Evolutionary conservation across 2,329 filamentous ascomycete genomes (phyloP).

Genomic region (Sporothrix brunneoviolacea): DNA sequence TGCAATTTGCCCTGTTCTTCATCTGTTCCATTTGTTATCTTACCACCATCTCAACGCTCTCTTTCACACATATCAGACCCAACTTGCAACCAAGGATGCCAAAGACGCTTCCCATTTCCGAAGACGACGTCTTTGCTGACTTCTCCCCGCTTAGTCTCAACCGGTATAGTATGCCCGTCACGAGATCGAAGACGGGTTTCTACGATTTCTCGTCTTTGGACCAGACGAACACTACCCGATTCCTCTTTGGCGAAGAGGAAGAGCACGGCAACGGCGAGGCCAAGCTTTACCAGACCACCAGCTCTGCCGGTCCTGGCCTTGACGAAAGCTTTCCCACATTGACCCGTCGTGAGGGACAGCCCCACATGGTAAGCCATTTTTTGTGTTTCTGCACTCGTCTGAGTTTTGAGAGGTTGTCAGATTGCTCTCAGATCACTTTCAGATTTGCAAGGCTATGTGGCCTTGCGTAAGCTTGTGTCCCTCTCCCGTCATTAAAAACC

Average conservation of each 20-base stretch:
- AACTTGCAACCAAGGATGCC: neutral
- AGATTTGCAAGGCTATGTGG: neutral
- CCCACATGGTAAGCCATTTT: slow-evolving; percentile 36
- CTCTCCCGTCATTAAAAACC: neutral
- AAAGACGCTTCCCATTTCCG: neutral
- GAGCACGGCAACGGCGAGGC: slow-evolving; percentile 58
- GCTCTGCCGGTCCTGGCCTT: slow-evolving; percentile 32
- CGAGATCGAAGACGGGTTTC: slow-evolving; percentile 58
- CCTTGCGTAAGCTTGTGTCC: neutral
- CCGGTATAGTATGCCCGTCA: slow-evolving; percentile 90
- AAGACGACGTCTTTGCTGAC: slow-evolving; percentile 12
- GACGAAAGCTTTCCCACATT: slow-evolving; percentile 86
- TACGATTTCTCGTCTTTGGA: slow-evolving; percentile 63
- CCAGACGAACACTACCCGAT: slow-evolving; percentile 76
- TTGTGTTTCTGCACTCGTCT: neutral
- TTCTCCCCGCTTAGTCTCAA: slow-evolving; percentile 54
- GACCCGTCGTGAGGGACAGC: slow-evolving; percentile 53
- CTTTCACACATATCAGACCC: neutral
- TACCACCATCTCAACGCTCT: too few species aligned
- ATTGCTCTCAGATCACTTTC: neutral
- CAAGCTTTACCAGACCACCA: slow-evolving; percentile 63
- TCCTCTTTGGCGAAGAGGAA: slow-evolving; percentile 72
- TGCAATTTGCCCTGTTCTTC: too few species aligned
- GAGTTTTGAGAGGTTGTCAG: neutral
- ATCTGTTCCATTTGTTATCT: too few species aligned